Evolutionary conservation across 140 eudicot genomes (phyloP).

Genomic region (Cichorium intybus): DNA sequence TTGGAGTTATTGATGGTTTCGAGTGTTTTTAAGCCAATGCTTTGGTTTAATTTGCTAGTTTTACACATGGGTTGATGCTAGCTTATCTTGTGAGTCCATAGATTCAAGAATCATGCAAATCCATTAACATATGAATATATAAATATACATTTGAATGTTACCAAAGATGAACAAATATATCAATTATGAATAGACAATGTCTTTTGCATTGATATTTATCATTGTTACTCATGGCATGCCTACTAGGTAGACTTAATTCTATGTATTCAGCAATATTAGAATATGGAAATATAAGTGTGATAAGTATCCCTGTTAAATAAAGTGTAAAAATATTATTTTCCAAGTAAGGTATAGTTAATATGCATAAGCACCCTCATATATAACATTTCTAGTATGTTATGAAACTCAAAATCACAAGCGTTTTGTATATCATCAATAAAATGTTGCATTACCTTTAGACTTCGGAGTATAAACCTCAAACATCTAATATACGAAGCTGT

Average conservation of each 20-base stretch:
- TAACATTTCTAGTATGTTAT: not conserved
- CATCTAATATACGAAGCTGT: not conserved
- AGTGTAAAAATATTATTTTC: not conserved
- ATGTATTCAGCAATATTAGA: not conserved
- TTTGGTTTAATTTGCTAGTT: slow-evolving; percentile 7
- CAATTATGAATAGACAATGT: not conserved
- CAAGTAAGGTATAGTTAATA: not conserved
- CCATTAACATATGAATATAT: slow-evolving; percentile 16
- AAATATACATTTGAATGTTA: slow-evolving; percentile 17
- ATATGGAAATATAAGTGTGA: not conserved
- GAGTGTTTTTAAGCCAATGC: slow-evolving; percentile 34
- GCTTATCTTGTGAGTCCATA: slow-evolving; percentile 19
- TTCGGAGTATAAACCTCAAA: not conserved
- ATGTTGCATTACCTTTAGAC: not conserved
- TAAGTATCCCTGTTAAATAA: not conserved
- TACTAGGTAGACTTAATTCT: not conserved
- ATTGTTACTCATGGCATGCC: not conserved
- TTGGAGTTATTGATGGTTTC: slow-evolving; percentile 31
- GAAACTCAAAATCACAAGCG: not conserved
- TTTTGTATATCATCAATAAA: not conserved
- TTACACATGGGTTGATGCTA: slow-evolving; percentile 2
- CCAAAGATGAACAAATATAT: slow-evolving; percentile 50
- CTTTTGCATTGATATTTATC: not conserved
- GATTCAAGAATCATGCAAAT: slow-evolving; percentile 40
- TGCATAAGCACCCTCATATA: not conserved